A percentile compares a stretch with the other conserved stretches of the same genome.
Evolutionary conservation across 208 protist species (phyloP).

Genomic region (Acanthamoeba sp.): DNA sequence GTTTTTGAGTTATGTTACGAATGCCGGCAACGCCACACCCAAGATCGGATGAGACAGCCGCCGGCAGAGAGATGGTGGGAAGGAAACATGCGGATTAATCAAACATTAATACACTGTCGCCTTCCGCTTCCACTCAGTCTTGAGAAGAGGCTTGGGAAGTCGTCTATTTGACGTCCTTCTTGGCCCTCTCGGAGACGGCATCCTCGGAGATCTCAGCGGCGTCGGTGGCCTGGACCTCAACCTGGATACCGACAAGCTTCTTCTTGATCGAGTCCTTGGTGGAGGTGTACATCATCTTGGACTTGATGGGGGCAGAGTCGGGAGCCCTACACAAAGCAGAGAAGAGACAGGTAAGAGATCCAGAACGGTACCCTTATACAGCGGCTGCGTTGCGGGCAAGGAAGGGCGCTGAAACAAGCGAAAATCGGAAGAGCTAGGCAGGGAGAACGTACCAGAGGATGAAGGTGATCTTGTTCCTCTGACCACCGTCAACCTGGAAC

Average conservation of each 20-base stretch:
- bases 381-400: too few relatives aligned
- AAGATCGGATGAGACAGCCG: too few relatives aligned
- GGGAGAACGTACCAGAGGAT: constrained; percentile 89
- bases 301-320: constrained; percentile 83
- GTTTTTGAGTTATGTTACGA: background rate
- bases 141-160: background rate
- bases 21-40: background rate
- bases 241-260: constrained; percentile 85
- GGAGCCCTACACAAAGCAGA: constrained; percentile 75
- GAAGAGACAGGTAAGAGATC: background rate
- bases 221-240: constrained; percentile 92
- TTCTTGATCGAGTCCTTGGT: constrained; percentile 87
- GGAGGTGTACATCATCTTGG: constrained; percentile 88
- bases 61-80: background rate
- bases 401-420: too few relatives aligned
- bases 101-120: background rate
- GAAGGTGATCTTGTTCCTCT: constrained; percentile 93
- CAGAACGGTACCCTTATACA: too few relatives aligned
- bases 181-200: constrained; percentile 85
- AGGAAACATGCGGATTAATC: background rate
- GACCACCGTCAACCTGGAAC: constrained; percentile 89
- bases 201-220: constrained; percentile 82
- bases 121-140: background rate
- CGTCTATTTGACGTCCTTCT: constrained; percentile 19
- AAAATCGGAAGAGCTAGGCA: background rate